These are phyloP conservation scores for Trapa bicornis DNA, from an alignment of 345 rosid genomes.

Conservation along the genomic window DNA sequence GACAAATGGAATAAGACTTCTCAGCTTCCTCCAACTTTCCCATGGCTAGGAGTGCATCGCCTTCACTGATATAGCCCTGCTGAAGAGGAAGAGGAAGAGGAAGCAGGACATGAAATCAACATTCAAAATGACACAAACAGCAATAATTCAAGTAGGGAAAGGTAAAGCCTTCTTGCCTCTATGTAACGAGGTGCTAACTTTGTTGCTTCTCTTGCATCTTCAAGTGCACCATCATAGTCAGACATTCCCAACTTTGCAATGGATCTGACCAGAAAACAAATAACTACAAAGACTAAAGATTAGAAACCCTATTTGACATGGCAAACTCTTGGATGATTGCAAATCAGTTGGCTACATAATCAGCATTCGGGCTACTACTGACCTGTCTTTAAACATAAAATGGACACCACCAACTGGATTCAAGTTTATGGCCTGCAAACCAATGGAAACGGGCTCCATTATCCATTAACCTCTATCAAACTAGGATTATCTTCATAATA, in stretches of 20 bases:
- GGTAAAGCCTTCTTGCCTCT: slow-evolving; percentile 30
- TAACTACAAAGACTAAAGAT: too few species aligned
- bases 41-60: slow-evolving; percentile 61
- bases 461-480: background rate
- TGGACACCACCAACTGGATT: slow-evolving; percentile 72
- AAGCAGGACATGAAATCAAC: background rate
- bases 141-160: background rate
- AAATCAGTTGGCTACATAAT: background rate
- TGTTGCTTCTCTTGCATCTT: slow-evolving; percentile 51
- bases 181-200: slow-evolving; percentile 38
- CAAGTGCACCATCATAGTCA: slow-evolving; percentile 53
- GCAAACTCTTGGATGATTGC: background rate
- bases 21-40: slow-evolving; percentile 53
- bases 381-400: slow-evolving; percentile 57
- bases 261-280: slow-evolving; percentile 30
- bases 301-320: too few species aligned
- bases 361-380: slow-evolving; percentile 2
- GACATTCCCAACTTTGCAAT: slow-evolving; percentile 50
- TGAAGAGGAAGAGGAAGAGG: background rate
- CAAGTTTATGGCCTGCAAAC: slow-evolving; percentile 52
- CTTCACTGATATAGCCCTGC: slow-evolving; percentile 69
- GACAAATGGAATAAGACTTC: slow-evolving; percentile 44
- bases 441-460: slow-evolving; percentile 1
- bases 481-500: background rate
- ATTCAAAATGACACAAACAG: background rate